A percentile compares a stretch with the other conserved stretches of the same genome.
Conservation (phyloP, 108 stramenopile species). For the Cyclostephanos tholiformis region DNA sequence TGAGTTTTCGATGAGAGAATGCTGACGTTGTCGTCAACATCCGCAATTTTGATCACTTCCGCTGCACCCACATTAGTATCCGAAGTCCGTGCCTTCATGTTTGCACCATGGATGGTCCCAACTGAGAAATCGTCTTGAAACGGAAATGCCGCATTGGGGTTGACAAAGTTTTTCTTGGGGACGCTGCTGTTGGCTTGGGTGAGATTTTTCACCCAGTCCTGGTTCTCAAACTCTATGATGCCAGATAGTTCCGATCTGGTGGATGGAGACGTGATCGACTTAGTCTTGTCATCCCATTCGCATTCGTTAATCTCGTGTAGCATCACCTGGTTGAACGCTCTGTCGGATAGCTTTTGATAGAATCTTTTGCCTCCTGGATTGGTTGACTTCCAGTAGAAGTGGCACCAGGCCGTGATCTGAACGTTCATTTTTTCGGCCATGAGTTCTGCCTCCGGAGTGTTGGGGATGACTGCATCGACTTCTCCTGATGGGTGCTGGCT, state of each 20-base stretch:
- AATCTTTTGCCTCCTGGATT: background rate
- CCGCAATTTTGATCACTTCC: background rate
- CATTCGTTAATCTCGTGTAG: background rate
- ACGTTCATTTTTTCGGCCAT: background rate
- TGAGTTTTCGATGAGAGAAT: constrained; percentile 1
- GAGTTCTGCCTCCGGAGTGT: constrained; percentile 2
- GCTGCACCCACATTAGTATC: background rate
- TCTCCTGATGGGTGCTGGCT: constrained; percentile 6
- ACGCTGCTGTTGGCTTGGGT: background rate
- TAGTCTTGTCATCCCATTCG: background rate
- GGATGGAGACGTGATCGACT: background rate
- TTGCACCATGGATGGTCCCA: constrained; percentile 6
- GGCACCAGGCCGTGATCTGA: background rate
- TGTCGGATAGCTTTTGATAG: background rate
- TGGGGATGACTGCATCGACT: constrained; percentile 1
- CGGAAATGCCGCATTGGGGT: constrained; percentile 1
- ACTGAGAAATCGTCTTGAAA: constrained; percentile 11
- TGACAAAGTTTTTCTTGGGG: background rate
- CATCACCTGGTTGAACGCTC: background rate
- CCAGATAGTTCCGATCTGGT: background rate
- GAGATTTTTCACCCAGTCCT: constrained; percentile 7
- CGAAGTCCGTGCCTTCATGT: background rate
- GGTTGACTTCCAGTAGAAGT: background rate
- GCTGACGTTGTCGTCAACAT: background rate
- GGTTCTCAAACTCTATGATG: constrained; percentile 1